Conservation (phyloP, 257 asterid genomes). For the Salvia miltiorrhiza region DNA sequence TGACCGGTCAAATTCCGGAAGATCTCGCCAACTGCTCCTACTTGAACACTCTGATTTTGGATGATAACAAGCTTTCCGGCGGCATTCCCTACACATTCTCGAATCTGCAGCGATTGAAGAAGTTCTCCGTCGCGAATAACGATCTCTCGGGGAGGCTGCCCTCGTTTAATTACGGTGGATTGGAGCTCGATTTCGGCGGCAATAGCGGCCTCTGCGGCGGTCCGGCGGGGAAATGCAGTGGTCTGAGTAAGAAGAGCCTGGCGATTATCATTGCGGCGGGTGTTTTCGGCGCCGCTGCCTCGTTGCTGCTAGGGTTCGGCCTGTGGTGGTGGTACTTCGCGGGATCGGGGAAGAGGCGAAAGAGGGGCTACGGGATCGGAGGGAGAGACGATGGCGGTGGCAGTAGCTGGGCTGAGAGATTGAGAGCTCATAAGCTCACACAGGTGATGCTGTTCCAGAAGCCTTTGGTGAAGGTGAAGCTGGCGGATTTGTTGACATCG, state of each 20-base stretch:
- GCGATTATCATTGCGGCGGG: conserved; percentile 52
- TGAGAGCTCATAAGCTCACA: conserved; percentile 47
- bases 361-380: conserved; percentile 28
- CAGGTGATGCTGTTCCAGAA: conserved; percentile 62
- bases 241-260: conserved; percentile 36
- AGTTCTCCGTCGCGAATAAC: conserved; percentile 46
- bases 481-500: conserved; percentile 51
- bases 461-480: conserved; percentile 55
- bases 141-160: conserved; percentile 47
- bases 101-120: conserved; percentile 44
- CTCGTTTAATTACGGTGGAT: conserved; percentile 24
- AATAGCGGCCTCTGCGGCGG: conserved; percentile 54
- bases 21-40: conserved; percentile 65
- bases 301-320: conserved; percentile 52
- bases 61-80: conserved; percentile 51
- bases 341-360: conserved; percentile 31
- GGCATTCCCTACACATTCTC: conserved; percentile 60
- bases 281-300: conserved; percentile 45
- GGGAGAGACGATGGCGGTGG: conserved; percentile 25
- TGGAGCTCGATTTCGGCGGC: conserved; percentile 33
- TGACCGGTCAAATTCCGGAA: conserved; percentile 64
- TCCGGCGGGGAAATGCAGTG: conserved; percentile 40
- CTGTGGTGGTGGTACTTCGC: conserved; percentile 54
- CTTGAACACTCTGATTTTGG: conserved; percentile 42
- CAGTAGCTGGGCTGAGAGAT: conserved; percentile 35